Evolutionary conservation across 805 yeast species (phyloP).

Genomic region (Lipomyces yamadae): DNA sequence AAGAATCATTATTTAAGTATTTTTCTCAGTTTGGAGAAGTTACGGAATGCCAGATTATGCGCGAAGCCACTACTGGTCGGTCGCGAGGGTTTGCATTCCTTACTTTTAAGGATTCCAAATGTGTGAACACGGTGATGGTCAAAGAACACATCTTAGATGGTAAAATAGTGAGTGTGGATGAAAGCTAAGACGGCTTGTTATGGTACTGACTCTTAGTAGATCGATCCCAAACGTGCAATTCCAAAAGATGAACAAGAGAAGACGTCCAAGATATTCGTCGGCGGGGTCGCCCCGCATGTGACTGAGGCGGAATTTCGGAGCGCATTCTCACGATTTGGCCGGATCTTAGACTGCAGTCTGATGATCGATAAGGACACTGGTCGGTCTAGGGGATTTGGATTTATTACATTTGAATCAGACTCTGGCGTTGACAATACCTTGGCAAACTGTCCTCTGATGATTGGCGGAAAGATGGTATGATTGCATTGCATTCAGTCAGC

Average conservation of each 20-base stretch:
- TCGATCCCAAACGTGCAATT: conserved; percentile 96
- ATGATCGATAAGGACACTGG: conserved; percentile 98
- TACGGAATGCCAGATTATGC: conserved; percentile 87
- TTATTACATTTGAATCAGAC: conserved; percentile 92
- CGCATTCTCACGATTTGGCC: conserved; percentile 85
- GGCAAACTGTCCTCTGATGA: conserved; percentile 75
- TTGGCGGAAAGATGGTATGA: conserved; percentile 69
- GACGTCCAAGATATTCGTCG: conserved; percentile 95
- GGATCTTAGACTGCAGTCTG: conserved; percentile 91
- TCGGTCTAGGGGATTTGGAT: conserved; percentile 95
- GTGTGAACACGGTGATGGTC: conserved; percentile 84
- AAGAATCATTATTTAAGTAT: conserved; percentile 74
- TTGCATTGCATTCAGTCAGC: background rate
- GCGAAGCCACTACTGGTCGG: conserved; percentile 81
- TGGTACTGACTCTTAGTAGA: conserved; percentile 43
- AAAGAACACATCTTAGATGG: conserved; percentile 92
- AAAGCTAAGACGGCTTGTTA: background rate
- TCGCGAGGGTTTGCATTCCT: conserved; percentile 94
- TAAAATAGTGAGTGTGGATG: conserved; percentile 55
- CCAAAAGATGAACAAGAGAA: conserved; percentile 97
- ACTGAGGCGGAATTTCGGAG: conserved; percentile 87
- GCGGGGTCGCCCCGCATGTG: conserved; percentile 93
- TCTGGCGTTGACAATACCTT: conserved; percentile 91
- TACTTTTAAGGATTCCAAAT: conserved; percentile 77
- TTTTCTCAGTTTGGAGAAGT: conserved; percentile 90